Evolutionary conservation across 2,329 filamentous ascomycete genomes (phyloP).

Genomic region (Monosporascus sp.): DNA sequence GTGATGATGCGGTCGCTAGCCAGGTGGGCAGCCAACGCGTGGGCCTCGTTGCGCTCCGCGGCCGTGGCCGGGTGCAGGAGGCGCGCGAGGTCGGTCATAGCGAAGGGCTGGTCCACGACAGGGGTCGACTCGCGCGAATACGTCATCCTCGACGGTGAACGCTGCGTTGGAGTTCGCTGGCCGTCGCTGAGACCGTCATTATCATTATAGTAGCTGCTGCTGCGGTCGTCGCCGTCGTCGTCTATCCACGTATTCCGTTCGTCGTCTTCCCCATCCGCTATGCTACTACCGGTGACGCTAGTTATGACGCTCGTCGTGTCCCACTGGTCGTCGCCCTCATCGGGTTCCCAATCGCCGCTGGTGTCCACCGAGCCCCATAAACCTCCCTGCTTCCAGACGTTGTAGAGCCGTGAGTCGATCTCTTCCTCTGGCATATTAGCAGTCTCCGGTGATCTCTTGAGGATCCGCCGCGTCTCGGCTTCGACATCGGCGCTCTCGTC

Average conservation of each 20-base stretch:
- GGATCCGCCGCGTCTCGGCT: constrained; percentile 62
- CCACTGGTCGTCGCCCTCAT: constrained; percentile 50
- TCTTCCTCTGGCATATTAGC: constrained; percentile 52
- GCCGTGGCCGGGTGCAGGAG: constrained; percentile 74
- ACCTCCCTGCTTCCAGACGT: constrained; percentile 77
- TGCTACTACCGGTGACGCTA: constrained; percentile 24
- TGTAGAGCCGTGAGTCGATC: constrained; percentile 70
- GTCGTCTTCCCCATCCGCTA: constrained; percentile 38
- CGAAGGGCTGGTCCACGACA: constrained; percentile 54
- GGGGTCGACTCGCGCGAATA: constrained; percentile 48
- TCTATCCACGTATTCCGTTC: constrained; percentile 44
- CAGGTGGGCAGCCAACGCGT: constrained; percentile 74
- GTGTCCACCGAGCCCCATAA: constrained; percentile 79
- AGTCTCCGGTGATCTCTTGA: constrained; percentile 35
- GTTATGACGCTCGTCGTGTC: constrained; percentile 78
- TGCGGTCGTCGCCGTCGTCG: constrained; percentile 24
- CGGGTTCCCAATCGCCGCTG: constrained; percentile 70
- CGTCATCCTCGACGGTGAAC: constrained; percentile 38
- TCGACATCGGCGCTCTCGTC: constrained; percentile 74
- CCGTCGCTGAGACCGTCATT: constrained; percentile 35
- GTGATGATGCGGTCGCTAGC: constrained; percentile 69
- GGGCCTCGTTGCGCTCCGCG: constrained; percentile 69
- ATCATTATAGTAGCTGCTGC: constrained; percentile 37
- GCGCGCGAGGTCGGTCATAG: constrained; percentile 64
- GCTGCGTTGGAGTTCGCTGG: constrained; percentile 69